Conservation (phyloP, 176 grass and related monocot species). For the Zea mays region DNA sequence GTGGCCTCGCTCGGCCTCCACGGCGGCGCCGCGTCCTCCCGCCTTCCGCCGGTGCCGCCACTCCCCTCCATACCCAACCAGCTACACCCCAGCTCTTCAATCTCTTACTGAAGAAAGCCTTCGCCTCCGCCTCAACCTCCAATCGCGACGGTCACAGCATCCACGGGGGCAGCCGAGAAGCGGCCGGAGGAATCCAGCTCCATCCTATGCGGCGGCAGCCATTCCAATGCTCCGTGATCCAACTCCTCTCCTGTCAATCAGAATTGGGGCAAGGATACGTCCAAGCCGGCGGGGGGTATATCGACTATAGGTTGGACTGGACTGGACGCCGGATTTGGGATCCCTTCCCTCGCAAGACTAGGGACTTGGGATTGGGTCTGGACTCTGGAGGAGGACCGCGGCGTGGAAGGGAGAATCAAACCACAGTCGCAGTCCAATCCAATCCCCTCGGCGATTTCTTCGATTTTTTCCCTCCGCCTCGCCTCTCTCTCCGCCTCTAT, state of each 20-base stretch:
- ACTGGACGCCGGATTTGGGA: slow-evolving; percentile 35
- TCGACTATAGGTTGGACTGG: slow-evolving; percentile 25
- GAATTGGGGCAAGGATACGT: neutral
- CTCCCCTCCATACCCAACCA: slow-evolving; percentile 34
- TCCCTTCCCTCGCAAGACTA: neutral
- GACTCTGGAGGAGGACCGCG: neutral
- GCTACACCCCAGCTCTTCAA: slow-evolving; percentile 10
- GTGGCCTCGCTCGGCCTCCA: slow-evolving; percentile 51
- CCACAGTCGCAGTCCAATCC: slow-evolving; percentile 34
- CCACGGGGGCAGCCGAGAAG: slow-evolving; percentile 34
- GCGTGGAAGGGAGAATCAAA: neutral
- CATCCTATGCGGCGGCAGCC: slow-evolving; percentile 53
- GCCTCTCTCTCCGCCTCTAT: slow-evolving; percentile 30
- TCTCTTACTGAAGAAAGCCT: neutral
- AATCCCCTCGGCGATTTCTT: slow-evolving; percentile 21
- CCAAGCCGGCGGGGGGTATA: slow-evolving; percentile 29
- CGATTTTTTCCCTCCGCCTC: slow-evolving; percentile 25
- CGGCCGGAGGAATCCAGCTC: slow-evolving; percentile 58
- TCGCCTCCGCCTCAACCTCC: neutral
- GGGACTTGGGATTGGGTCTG: slow-evolving; percentile 17
- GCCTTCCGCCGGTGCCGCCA: slow-evolving; percentile 3
- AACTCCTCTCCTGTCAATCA: slow-evolving; percentile 10
- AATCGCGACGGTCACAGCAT: slow-evolving; percentile 44
- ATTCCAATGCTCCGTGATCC: slow-evolving; percentile 37
- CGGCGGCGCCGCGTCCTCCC: slow-evolving; percentile 25